Percentiles rank a stretch among this genome's conserved stretches.
Evolutionary conservation across 495 filamentous ascomycete genomes (phyloP).

Genomic region (Echria macrotheca): DNA sequence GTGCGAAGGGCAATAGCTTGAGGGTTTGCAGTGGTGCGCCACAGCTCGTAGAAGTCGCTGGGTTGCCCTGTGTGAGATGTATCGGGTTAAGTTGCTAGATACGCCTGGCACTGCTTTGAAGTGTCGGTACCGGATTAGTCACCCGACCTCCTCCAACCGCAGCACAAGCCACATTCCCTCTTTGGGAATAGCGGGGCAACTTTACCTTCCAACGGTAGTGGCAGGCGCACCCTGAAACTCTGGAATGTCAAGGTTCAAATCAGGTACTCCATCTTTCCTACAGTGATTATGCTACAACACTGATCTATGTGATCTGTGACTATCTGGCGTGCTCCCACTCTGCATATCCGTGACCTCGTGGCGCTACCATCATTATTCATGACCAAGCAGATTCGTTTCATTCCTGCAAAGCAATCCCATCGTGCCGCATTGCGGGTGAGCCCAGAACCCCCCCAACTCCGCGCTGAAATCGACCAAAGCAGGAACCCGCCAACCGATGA

Average conservation of each 20-base stretch:
- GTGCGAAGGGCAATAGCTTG: slow-evolving; percentile 16
- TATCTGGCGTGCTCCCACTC: not conserved
- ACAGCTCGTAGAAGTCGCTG: slow-evolving; percentile 19
- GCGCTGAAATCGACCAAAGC: slow-evolving; percentile 37
- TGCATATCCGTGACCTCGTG: not conserved
- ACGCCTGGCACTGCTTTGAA: slow-evolving; percentile 20
- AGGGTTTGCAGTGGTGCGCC: slow-evolving; percentile 23
- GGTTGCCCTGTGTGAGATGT: slow-evolving; percentile 24
- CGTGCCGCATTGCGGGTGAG: slow-evolving; percentile 11
- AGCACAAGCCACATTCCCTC: slow-evolving; percentile 5
- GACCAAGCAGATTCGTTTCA: slow-evolving; percentile 21
- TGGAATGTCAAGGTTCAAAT: not conserved
- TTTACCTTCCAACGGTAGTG: too few relatives aligned
- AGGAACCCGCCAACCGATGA: slow-evolving; percentile 26
- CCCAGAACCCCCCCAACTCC: slow-evolving; percentile 35
- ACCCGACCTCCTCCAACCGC: slow-evolving; percentile 4
- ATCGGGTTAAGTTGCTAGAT: slow-evolving; percentile 28
- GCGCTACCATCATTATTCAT: slow-evolving; percentile 15
- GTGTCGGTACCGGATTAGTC: slow-evolving; percentile 23
- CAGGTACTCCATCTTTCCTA: too few relatives aligned
- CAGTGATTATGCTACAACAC: slow-evolving; percentile 7
- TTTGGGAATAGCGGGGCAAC: not conserved
- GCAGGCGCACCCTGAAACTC: too few relatives aligned
- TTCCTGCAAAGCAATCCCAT: slow-evolving; percentile 17
- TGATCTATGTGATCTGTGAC: slow-evolving; percentile 1